Evolutionary conservation across 441 rosid species (phyloP).

Genomic region (Euphorbia celastroides): DNA sequence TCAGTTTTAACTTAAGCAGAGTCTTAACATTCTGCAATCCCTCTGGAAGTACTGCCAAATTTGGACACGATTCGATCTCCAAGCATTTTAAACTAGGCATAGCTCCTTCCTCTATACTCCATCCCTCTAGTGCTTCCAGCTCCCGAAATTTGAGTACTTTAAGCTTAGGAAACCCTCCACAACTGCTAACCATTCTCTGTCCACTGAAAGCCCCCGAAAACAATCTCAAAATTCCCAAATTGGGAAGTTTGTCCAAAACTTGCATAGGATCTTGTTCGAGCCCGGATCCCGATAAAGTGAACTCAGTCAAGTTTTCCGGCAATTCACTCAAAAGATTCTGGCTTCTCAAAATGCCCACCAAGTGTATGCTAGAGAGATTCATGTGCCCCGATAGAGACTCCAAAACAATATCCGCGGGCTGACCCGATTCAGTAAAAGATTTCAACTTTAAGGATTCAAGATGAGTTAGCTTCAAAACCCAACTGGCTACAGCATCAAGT

Average conservation of each 20-base stretch:
- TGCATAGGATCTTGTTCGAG: conserved; percentile 13
- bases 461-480: conserved; percentile 9
- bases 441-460: conserved; percentile 21
- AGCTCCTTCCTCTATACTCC: neutral
- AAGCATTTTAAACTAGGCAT: conserved; percentile 12
- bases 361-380: conserved; percentile 11
- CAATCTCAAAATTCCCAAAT: conserved; percentile 18
- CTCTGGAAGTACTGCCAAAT: conserved; percentile 15
- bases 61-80: conserved; percentile 21
- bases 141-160: conserved; percentile 22
- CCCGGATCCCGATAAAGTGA: conserved; percentile 23
- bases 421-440: conserved; percentile 16
- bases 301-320: conserved; percentile 15
- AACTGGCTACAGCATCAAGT: conserved; percentile 1
- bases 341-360: conserved; percentile 15
- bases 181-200: neutral
- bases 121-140: conserved; percentile 6
- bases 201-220: conserved; percentile 6
- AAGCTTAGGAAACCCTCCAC: conserved; percentile 15
- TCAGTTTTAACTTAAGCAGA: conserved; percentile 5
- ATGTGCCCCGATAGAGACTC: conserved; percentile 3
- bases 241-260: conserved; percentile 7
- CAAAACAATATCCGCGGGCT: conserved; percentile 16
- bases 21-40: conserved; percentile 18
- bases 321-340: neutral